These are phyloP conservation scores for Flaveria ramosissima DNA, from an alignment of 129 eudicot genomes.

Conservation along the genomic window DNA sequence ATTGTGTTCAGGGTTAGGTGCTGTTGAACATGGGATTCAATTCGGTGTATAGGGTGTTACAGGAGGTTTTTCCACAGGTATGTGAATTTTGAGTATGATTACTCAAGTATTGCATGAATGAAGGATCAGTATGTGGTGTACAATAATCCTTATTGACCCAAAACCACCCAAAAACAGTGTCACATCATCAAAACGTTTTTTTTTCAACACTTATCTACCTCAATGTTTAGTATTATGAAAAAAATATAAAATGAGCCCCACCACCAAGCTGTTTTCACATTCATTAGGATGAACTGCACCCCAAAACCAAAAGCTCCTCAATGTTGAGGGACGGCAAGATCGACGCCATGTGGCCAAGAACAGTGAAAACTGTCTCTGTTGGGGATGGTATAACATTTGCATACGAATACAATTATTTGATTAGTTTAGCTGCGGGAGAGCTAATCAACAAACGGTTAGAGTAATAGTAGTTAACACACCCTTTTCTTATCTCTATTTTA, in stretches of 20 bases:
- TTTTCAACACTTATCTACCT: too few species aligned
- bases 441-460: neutral
- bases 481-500: neutral
- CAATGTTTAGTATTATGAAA: too few species aligned
- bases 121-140: neutral
- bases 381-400: neutral
- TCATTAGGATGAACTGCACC: too few species aligned
- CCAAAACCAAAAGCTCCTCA: too few species aligned
- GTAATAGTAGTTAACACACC: neutral
- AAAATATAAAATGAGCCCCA: too few species aligned
- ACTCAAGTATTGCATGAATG: neutral
- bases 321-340: too few species aligned
- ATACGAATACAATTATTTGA: neutral
- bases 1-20: conserved; percentile 32
- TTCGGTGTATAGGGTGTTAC: conserved; percentile 53
- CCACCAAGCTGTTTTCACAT: too few species aligned
- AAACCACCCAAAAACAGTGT: too few species aligned
- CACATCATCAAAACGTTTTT: too few species aligned
- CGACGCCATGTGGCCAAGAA: too few species aligned
- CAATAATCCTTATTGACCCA: neutral
- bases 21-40: conserved; percentile 62
- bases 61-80: conserved; percentile 84
- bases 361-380: too few species aligned
- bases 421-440: neutral
- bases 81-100: neutral